phyloP scores from a whole-genome alignment of 129 eudicot species.

The Solidago caesia region DNA sequence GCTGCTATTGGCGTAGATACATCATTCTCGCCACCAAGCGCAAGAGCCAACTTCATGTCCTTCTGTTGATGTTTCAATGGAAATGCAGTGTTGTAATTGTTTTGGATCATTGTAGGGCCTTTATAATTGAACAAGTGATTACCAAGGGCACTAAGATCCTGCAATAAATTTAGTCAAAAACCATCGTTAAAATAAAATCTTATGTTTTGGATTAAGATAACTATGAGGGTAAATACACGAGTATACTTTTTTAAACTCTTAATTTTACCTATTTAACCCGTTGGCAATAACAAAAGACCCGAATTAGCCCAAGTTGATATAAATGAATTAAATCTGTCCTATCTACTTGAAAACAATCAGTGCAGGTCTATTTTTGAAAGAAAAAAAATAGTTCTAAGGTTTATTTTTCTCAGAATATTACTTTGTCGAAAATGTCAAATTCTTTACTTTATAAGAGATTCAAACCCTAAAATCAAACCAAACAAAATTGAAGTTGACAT shows the following conservation, averaged over 20 bases:
- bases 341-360: background rate
- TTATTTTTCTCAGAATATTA: background rate
- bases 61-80: slow-evolving; percentile 97
- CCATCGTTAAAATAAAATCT: background rate
- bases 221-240: too few relatives aligned
- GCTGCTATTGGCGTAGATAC: slow-evolving; percentile 97
- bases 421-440: background rate
- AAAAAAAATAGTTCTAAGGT: background rate
- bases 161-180: slow-evolving; percentile 1
- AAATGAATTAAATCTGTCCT: background rate
- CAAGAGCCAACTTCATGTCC: slow-evolving; percentile 96
- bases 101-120: slow-evolving; percentile 84
- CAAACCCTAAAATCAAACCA: background rate
- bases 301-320: background rate
- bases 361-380: background rate
- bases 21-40: slow-evolving; percentile 87
- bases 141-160: slow-evolving; percentile 94
- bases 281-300: background rate
- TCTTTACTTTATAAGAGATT: background rate
- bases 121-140: slow-evolving; percentile 94
- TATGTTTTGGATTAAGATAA: too few relatives aligned
- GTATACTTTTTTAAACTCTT: too few relatives aligned
- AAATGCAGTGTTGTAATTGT: slow-evolving; percentile 75
- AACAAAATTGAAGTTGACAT: too few relatives aligned
- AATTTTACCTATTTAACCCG: background rate